Percentiles rank a stretch among this genome's conserved stretches.
Evolutionary conservation across 352 stramenopile genomes (phyloP).

Genomic region (Pythium aristosporum): DNA sequence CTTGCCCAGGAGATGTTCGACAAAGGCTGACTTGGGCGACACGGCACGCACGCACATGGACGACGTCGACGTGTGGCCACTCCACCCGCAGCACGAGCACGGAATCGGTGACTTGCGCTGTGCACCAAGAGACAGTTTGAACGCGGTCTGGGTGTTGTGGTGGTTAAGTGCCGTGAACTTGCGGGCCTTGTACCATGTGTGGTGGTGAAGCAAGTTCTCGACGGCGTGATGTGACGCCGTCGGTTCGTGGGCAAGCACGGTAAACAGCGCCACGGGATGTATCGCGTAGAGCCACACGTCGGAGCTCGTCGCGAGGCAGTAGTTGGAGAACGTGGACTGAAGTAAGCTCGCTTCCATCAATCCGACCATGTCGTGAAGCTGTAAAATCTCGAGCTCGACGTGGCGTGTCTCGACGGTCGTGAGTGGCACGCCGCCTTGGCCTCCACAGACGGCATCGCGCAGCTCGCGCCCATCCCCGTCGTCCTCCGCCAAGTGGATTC

Average conservation of each 20-base stretch:
- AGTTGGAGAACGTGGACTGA: slow-evolving; percentile 39
- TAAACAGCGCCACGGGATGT: slow-evolving; percentile 34
- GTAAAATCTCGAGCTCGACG: slow-evolving; percentile 59
- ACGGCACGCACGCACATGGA: slow-evolving; percentile 35
- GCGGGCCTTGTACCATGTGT: slow-evolving; percentile 53
- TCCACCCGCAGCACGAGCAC: slow-evolving; percentile 57
- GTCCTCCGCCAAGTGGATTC: slow-evolving; percentile 7
- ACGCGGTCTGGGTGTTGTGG: slow-evolving; percentile 44
- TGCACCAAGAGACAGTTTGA: slow-evolving; percentile 36
- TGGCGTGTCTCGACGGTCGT: slow-evolving; percentile 31
- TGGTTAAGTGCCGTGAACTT: slow-evolving; percentile 61
- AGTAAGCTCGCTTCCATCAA: slow-evolving; percentile 42
- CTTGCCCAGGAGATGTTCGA: slow-evolving; percentile 21
- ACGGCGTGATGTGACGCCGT: slow-evolving; percentile 34
- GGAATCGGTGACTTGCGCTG: slow-evolving; percentile 49
- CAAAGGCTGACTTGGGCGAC: slow-evolving; percentile 23
- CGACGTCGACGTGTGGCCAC: slow-evolving; percentile 51
- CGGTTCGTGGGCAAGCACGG: slow-evolving; percentile 39
- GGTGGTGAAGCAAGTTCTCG: slow-evolving; percentile 41
- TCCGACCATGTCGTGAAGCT: slow-evolving; percentile 43
- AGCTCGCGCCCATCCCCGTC: not conserved
- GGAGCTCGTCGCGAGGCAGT: slow-evolving; percentile 41
- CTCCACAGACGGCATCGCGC: not conserved
- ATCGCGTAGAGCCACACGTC: slow-evolving; percentile 34
- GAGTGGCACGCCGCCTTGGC: not conserved